phyloP scores from a whole-genome alignment of 2,329 filamentous ascomycete genomes.

The Mariannaea sp. region DNA sequence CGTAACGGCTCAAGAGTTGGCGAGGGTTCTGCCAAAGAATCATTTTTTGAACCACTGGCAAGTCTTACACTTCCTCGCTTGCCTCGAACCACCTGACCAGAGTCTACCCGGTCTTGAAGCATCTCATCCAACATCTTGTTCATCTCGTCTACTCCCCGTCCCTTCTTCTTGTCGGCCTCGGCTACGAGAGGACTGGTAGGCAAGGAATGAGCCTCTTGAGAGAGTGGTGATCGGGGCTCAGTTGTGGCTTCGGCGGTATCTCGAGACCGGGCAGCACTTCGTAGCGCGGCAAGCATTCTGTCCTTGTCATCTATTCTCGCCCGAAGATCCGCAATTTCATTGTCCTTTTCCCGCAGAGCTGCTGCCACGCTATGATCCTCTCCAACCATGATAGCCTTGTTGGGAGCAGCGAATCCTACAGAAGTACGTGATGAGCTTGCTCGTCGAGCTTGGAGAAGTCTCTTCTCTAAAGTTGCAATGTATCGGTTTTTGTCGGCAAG shows the following conservation, averaged over 20 bases:
- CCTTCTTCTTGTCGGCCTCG: constrained; percentile 54
- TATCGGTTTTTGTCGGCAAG: constrained; percentile 97
- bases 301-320: constrained; percentile 93
- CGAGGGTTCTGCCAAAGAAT: constrained; percentile 41
- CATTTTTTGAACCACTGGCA: constrained; percentile 51
- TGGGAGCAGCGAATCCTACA: constrained; percentile 66
- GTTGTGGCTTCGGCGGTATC: constrained; percentile 71
- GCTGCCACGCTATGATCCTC: constrained; percentile 78
- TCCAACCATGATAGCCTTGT: constrained; percentile 69
- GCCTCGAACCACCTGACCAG: constrained; percentile 71
- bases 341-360: constrained; percentile 83
- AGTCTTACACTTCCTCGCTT: constrained; percentile 69
- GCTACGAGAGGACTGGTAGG: constrained; percentile 20
- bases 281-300: constrained; percentile 85
- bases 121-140: constrained; percentile 93
- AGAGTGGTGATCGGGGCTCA: constrained; percentile 42
- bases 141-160: constrained; percentile 85
- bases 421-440: constrained; percentile 90
- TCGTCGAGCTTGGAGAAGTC: constrained; percentile 84
- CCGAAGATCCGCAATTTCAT: constrained; percentile 89
- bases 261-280: constrained; percentile 82
- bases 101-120: constrained; percentile 87
- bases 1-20: constrained; percentile 47
- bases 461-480: constrained; percentile 90
- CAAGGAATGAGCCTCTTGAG: constrained; percentile 21